These are phyloP conservation scores for Lycium barbarum DNA, from an alignment of 257 asterid species.

Conservation along the genomic window DNA sequence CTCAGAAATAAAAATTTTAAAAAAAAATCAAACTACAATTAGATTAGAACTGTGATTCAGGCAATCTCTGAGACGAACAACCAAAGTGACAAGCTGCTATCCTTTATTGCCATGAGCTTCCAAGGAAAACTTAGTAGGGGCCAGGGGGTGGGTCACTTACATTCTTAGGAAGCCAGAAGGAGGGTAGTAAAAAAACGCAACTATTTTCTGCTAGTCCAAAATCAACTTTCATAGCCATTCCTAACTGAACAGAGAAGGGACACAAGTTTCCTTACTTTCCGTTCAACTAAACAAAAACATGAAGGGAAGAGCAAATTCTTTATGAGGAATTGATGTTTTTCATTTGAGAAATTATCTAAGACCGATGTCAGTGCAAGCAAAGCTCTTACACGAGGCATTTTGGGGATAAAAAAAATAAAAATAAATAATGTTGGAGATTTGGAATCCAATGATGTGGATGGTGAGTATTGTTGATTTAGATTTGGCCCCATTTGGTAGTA, in stretches of 20 bases:
- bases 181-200: neutral
- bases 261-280: neutral
- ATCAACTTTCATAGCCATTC: neutral
- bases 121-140: slow-evolving; percentile 18
- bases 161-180: neutral
- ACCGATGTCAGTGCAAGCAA: neutral
- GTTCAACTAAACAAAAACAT: neutral
- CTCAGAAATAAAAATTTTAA: neutral
- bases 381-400: slow-evolving; percentile 5
- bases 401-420: neutral
- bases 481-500: slow-evolving; percentile 12
- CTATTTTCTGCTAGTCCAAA: neutral
- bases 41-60: neutral
- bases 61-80: neutral
- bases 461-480: neutral
- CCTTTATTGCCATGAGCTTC: neutral
- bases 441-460: neutral
- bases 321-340: neutral
- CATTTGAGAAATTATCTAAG: neutral
- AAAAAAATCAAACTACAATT: neutral
- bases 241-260: neutral
- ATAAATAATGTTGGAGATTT: neutral
- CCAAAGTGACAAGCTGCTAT: slow-evolving; percentile 6
- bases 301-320: slow-evolving; percentile 19
- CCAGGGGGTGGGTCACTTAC: neutral